Conservation (phyloP, 768 basidiomycete genomes). For the Suillus paluster region DNA sequence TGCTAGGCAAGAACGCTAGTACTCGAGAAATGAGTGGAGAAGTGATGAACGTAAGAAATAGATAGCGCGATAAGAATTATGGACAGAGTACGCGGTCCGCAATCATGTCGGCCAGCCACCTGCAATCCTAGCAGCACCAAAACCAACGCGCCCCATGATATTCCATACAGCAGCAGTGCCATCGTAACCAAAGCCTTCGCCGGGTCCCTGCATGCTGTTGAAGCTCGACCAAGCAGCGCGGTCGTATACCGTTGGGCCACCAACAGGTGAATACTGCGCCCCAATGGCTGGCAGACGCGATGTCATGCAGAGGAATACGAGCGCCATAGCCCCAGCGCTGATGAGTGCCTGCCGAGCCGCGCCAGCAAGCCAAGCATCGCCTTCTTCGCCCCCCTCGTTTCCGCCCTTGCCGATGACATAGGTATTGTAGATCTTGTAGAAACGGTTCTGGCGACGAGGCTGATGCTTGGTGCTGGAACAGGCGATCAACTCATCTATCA, state of each 20-base stretch:
- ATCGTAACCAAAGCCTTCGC: conserved; percentile 71
- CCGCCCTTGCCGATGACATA: conserved; percentile 49
- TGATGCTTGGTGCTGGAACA: conserved; percentile 41
- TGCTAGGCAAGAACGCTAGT: not conserved
- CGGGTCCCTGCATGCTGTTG: conserved; percentile 69
- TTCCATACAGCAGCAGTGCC: conserved; percentile 68
- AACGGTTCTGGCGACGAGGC: conserved; percentile 50
- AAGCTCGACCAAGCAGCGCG: conserved; percentile 81
- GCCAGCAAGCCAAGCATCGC: conserved; percentile 34
- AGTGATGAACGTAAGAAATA: not conserved
- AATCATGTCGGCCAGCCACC: conserved; percentile 79
- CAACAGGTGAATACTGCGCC: conserved; percentile 57
- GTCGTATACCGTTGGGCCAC: conserved; percentile 78
- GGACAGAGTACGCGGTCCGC: not conserved
- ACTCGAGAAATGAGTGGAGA: not conserved
- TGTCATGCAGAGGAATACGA: conserved; percentile 62
- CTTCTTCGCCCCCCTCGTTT: conserved; percentile 9
- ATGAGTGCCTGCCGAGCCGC: conserved; percentile 54
- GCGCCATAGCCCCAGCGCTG: conserved; percentile 65
- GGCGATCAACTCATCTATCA: conserved; percentile 74
- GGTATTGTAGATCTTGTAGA: conserved; percentile 90
- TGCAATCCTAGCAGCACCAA: conserved; percentile 75
- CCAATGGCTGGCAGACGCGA: conserved; percentile 49
- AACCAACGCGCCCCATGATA: conserved; percentile 71
- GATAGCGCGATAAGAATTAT: conserved; percentile 6